Conservation (phyloP, 768 basidiomycete genomes). For the Boletus bicolor region DNA sequence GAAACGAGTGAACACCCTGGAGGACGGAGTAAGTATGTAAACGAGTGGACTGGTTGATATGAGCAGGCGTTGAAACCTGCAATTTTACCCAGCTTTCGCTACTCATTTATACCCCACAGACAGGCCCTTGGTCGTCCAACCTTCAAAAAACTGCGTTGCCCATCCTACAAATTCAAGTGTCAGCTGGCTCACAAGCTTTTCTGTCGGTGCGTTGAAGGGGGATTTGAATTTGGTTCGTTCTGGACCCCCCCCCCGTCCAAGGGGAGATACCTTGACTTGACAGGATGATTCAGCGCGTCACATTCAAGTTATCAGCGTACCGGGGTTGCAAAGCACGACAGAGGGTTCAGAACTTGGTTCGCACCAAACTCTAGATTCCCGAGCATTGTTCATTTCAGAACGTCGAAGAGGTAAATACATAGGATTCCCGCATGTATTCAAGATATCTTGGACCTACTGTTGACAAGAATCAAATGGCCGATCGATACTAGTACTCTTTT, state of each 20-base stretch:
- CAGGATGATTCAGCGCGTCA: neutral
- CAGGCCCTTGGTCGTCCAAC: neutral
- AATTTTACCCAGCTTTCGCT: neutral
- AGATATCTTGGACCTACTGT: neutral
- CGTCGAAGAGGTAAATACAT: no score
- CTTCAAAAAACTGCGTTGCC: neutral
- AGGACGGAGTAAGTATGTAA: neutral
- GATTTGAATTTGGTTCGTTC: neutral
- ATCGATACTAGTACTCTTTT: neutral
- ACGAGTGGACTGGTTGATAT: slow-evolving; percentile 2
- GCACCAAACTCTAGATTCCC: neutral
- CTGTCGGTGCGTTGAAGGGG: neutral
- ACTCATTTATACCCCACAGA: neutral
- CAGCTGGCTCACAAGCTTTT: neutral
- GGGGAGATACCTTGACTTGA: neutral
- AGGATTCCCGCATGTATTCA: neutral
- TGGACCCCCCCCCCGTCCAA: neutral
- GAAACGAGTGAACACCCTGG: slow-evolving; percentile 14
- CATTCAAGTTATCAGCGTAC: neutral
- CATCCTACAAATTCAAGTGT: slow-evolving; percentile 1
- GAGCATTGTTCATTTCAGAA: neutral
- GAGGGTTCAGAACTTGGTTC: neutral
- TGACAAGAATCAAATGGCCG: neutral
- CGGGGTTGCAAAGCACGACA: neutral
- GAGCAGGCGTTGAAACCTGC: neutral